These are phyloP conservation scores for Scutellaria barbata DNA, from an alignment of 257 asterid species.

Conservation along the genomic window DNA sequence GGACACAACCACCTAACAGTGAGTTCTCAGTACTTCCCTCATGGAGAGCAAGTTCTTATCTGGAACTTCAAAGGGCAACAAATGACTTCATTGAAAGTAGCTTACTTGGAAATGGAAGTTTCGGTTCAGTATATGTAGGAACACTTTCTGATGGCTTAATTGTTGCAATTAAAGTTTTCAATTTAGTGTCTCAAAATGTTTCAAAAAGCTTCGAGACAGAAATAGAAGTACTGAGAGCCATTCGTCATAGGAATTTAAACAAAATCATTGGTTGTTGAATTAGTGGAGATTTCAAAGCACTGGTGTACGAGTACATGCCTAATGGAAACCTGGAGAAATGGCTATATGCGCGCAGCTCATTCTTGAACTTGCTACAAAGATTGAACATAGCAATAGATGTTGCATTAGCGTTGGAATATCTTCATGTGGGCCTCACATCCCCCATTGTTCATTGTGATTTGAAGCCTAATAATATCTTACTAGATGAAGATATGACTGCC, in stretches of 20 bases:
- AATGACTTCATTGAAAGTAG: constrained; percentile 44
- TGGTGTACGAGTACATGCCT: constrained; percentile 46
- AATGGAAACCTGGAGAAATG: constrained; percentile 44
- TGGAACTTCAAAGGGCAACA: constrained; percentile 48
- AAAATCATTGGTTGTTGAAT: constrained; percentile 45
- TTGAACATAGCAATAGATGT: constrained; percentile 37
- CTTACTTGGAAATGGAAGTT: constrained; percentile 58
- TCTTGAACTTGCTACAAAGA: constrained; percentile 35
- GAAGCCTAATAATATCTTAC: constrained; percentile 41
- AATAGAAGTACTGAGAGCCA: constrained; percentile 38
- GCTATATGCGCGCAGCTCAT: not conserved
- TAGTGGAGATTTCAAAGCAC: constrained; percentile 39
- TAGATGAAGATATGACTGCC: constrained; percentile 41
- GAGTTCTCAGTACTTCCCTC: constrained; percentile 20
- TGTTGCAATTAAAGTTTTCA: constrained; percentile 53
- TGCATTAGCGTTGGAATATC: constrained; percentile 42
- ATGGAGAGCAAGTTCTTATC: constrained; percentile 45
- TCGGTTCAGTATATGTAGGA: constrained; percentile 55
- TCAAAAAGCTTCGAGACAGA: constrained; percentile 43
- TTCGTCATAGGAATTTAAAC: constrained; percentile 53
- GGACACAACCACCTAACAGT: not conserved
- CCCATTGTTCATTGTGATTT: constrained; percentile 44
- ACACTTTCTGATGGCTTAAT: constrained; percentile 38
- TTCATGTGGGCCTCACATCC: constrained; percentile 31
- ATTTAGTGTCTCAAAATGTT: constrained; percentile 36